Base-by-base conservation (phyloP, 208 protist genomes). In the Leishmania amazonensis region DNA sequence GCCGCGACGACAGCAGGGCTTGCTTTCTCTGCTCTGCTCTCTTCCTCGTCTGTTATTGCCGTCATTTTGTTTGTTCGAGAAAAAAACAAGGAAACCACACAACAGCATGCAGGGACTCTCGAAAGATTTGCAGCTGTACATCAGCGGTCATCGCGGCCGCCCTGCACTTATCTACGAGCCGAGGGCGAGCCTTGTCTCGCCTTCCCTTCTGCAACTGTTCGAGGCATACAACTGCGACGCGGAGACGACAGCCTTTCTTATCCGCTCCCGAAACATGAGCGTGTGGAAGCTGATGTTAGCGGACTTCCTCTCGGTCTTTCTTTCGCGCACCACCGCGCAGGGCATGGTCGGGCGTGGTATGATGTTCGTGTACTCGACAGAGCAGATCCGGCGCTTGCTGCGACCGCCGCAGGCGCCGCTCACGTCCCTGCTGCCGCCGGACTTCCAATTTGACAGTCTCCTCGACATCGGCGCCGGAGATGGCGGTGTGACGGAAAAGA, bases 361-460 rank as follows among this genome's bases (percentile, higher is more conserved):
- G 24, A 97, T 97, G 94, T 97, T 95, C 81, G 93, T 97, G 31
- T 80, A 95, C 60, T 95, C 90, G 6, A 96, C 88, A 3, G 85
- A 81, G 57, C 94, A 97, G 83, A 90, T 90, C 3, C 75, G 86
- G 9, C 64, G 45, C 40, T 77, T 93, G 68, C 89, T 94, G 78
- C 83, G 89, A n/a, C 88, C 87, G 6, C 70, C 83, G 4, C 70
- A 53, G 38, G 49, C 77, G 9, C 62, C 79, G 2, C 47, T 51
- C 35, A 49, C 78, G 28, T 67, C 42, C 28, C 76, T 72, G 79
- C 72, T 85, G 58, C 40, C 81, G 21, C 45, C 65, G 64, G 62
- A 74, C 13, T 78, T 76, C 3, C 71, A 83, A 68, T 86, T 83
- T 54, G 79, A 83, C 5, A 80, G 57, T 0, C 75, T 83, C 47